Evolutionary conservation across 495 filamentous ascomycete species (phyloP).

Genomic region (Tuber borchii): DNA sequence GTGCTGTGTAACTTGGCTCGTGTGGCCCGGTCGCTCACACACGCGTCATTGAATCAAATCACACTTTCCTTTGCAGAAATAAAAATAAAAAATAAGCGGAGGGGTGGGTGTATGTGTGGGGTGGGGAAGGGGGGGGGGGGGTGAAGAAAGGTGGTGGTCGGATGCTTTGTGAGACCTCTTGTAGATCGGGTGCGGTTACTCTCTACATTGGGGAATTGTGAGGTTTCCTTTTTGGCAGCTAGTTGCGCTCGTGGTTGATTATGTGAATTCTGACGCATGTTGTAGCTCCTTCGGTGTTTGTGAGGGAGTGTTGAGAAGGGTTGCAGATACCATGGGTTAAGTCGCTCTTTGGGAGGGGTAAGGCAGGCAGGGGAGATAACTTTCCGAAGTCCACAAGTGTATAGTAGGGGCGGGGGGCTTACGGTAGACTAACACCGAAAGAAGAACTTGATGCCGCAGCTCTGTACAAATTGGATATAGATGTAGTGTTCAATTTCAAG

Average conservation of each 20-base stretch:
- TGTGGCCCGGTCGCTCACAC: neutral
- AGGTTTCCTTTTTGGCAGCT: neutral
- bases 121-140: too few relatives aligned
- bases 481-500: neutral
- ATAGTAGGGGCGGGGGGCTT: neutral
- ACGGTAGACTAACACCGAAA: neutral
- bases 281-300: neutral
- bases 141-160: neutral
- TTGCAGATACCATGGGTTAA: neutral
- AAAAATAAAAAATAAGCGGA: too few relatives aligned
- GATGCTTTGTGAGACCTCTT: neutral
- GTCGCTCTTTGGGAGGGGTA: neutral
- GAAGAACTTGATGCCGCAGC: neutral
- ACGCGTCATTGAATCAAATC: neutral
- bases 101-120: too few relatives aligned
- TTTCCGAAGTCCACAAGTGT: neutral
- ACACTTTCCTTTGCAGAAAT: too few relatives aligned
- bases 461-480: neutral
- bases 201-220: neutral
- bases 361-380: neutral
- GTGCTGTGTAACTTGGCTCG: neutral
- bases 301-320: neutral
- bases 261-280: slow-evolving; percentile 4
- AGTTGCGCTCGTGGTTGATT: neutral
- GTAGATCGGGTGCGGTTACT: neutral